phyloP scores from a whole-genome alignment of 305 asterid species.

The Fraxinus dipetala region DNA sequence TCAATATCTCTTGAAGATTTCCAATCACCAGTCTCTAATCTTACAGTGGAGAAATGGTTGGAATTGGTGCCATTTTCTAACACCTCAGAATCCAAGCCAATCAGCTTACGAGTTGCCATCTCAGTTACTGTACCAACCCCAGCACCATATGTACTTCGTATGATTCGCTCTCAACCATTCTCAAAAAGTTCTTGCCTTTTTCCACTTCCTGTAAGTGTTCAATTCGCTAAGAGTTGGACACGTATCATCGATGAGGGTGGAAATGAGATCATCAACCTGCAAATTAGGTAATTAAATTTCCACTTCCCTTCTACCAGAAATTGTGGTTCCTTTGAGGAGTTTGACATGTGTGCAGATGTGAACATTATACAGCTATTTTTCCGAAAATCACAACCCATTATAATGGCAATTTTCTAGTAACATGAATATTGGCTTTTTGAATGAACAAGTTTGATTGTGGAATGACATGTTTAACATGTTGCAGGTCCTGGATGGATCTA shows the following conservation, averaged over 20 bases:
- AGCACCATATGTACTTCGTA: slow-evolving; percentile 53
- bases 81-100: slow-evolving; percentile 40
- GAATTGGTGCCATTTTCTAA: slow-evolving; percentile 64
- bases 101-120: slow-evolving; percentile 67
- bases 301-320: slow-evolving; percentile 1
- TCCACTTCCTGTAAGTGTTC: slow-evolving; percentile 54
- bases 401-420: background rate
- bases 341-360: background rate
- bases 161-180: slow-evolving; percentile 51
- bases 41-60: slow-evolving; percentile 79
- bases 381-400: background rate
- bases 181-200: slow-evolving; percentile 61
- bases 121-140: slow-evolving; percentile 74
- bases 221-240: slow-evolving; percentile 52
- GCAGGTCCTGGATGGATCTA: background rate
- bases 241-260: slow-evolving; percentile 60
- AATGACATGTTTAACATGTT: background rate
- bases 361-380: background rate
- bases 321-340: background rate
- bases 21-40: slow-evolving; percentile 44
- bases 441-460: background rate
- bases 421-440: background rate
- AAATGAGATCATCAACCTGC: slow-evolving; percentile 61
- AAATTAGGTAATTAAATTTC: slow-evolving; percentile 56
- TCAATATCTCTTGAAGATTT: slow-evolving; percentile 57